These are phyloP conservation scores for Aegilops umbellulata DNA, from an alignment of 176 grass and related monocot genomes.

Conservation along the genomic window DNA sequence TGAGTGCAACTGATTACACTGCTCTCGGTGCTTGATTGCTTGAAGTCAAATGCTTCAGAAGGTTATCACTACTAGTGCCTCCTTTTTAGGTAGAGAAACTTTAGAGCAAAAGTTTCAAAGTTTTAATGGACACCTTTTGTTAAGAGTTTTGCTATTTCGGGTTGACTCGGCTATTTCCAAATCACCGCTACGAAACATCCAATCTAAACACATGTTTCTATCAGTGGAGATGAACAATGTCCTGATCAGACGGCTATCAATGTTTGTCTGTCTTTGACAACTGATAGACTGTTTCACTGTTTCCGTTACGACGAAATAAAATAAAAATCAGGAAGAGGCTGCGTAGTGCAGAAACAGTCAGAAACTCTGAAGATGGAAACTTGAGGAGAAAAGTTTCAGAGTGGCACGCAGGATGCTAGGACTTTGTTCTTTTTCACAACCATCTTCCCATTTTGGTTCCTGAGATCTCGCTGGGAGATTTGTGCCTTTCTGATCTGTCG, in stretches of 20 bases:
- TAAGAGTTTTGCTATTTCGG: too few relatives aligned
- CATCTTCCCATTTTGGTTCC: background rate
- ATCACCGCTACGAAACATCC: too few relatives aligned
- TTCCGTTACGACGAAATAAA: too few relatives aligned
- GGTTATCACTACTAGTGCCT: background rate
- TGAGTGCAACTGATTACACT: background rate
- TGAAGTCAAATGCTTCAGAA: background rate
- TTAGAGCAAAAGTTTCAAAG: too few relatives aligned
- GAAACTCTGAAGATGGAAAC: background rate
- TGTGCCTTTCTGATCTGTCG: slow-evolving; percentile 1
- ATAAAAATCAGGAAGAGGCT: background rate
- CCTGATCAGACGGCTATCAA: too few relatives aligned
- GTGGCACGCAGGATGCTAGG: background rate
- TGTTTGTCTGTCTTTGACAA: too few relatives aligned
- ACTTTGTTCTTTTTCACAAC: background rate
- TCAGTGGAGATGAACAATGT: too few relatives aligned
- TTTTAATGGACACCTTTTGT: too few relatives aligned
- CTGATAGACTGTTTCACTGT: too few relatives aligned
- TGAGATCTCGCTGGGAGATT: background rate
- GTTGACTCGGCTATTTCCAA: too few relatives aligned
- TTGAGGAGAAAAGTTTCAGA: background rate
- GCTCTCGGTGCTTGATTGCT: background rate
- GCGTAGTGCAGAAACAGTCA: background rate
- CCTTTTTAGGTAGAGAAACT: background rate
- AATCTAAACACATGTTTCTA: too few relatives aligned